A percentile compares a stretch with the other conserved stretches of the same genome.
phyloP scores from a whole-genome alignment of 2,329 filamentous ascomycete species.

The Aspergillus brasiliensis region DNA sequence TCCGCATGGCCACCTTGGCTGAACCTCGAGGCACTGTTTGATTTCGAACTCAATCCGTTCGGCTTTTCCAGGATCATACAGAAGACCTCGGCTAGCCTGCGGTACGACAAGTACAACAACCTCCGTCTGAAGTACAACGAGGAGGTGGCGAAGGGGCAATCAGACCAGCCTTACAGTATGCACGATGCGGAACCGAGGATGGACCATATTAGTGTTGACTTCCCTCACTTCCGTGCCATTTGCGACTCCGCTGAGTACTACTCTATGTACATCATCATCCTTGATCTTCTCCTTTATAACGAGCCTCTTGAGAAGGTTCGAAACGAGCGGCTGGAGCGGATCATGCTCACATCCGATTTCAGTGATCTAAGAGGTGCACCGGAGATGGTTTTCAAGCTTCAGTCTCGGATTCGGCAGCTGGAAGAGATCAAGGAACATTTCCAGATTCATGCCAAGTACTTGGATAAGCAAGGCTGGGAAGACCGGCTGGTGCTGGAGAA shows the following conservation, averaged over 20 bases:
- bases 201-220: constrained; percentile 95
- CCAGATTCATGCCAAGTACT: constrained; percentile 82
- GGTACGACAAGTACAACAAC: constrained; percentile 98
- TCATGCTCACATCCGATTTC: constrained; percentile 98
- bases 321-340: constrained; percentile 92
- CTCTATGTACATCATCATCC: constrained; percentile 94
- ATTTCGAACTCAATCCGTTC: constrained; percentile 89
- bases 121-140: constrained; percentile 96
- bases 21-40: constrained; percentile 97
- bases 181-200: constrained; percentile 71
- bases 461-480: constrained; percentile 89
- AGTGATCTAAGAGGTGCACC: constrained; percentile 93
- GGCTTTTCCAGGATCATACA: constrained; percentile 98
- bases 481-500: constrained; percentile 86
- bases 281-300: constrained; percentile 93
- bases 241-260: constrained; percentile 98
- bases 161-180: constrained; percentile 41
- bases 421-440: constrained; percentile 97
- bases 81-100: constrained; percentile 89
- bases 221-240: constrained; percentile 88
- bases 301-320: constrained; percentile 97
- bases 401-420: constrained; percentile 88
- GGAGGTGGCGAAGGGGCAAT: constrained; percentile 72
- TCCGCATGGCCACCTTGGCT: constrained; percentile 98
- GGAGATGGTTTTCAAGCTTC: constrained; percentile 86